Conservation (phyloP, 345 rosid species). For the Eucalyptus shirleyi region DNA sequence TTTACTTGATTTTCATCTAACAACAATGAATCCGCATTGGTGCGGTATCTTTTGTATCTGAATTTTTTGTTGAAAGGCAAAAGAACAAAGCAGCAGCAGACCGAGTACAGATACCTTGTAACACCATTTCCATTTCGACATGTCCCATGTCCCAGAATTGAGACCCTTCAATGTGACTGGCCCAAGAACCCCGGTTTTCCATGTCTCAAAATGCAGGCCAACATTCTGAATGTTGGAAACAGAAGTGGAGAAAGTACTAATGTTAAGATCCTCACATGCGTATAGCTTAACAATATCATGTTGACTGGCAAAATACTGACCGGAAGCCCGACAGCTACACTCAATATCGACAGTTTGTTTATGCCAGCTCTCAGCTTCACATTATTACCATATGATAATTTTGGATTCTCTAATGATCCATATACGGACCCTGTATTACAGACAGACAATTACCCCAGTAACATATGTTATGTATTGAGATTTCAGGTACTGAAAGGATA, state of each 20-base stretch:
- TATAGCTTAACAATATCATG: not conserved
- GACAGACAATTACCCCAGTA: not conserved
- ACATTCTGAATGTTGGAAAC: conserved; percentile 48
- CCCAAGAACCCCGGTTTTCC: conserved; percentile 82
- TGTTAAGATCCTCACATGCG: not conserved
- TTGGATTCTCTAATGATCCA: conserved; percentile 46
- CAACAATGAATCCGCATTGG: not conserved
- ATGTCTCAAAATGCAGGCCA: conserved; percentile 64
- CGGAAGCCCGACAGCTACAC: conserved; percentile 83
- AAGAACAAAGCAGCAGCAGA: not conserved
- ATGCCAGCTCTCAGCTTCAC: conserved; percentile 66
- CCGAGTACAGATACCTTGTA: conserved; percentile 56
- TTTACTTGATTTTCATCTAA: too few species aligned
- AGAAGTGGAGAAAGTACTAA: not conserved
- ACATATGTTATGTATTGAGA: not conserved
- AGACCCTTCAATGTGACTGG: conserved; percentile 66
- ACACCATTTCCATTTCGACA: conserved; percentile 83
- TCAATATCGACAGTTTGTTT: conserved; percentile 70
- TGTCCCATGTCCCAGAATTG: conserved; percentile 60
- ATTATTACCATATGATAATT: conserved; percentile 47
- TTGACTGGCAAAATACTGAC: conserved; percentile 16
- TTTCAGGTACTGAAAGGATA: too few species aligned
- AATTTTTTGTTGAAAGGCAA: not conserved
- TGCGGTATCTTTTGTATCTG: not conserved
- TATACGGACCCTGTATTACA: conserved; percentile 41